Conservation (phyloP, 306 rosid species). For the Macrotyloma uniflorum region DNA sequence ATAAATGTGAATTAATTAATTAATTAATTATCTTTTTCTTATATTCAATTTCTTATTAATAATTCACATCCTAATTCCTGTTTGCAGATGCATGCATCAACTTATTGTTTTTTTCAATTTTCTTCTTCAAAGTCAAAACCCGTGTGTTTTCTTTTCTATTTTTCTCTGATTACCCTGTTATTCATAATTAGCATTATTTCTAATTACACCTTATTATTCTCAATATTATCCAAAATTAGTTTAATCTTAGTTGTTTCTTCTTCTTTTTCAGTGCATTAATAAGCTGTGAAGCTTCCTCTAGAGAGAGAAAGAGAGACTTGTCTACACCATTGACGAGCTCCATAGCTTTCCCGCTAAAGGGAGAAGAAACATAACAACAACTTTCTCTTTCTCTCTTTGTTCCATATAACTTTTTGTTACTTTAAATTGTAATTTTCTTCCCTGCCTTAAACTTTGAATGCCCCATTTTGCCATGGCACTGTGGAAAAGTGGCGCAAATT, state of each 20-base stretch:
- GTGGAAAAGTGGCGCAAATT: constrained; percentile 37
- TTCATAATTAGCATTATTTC: neutral
- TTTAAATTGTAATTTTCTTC: neutral
- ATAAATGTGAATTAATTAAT: too few species aligned
- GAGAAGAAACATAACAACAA: neutral
- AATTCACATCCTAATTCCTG: too few species aligned
- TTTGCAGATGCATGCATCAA: too few species aligned
- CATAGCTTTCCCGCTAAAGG: constrained; percentile 64
- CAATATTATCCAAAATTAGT: neutral
- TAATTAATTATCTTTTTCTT: too few species aligned
- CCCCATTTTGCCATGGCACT: constrained; percentile 13
- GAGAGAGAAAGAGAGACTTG: constrained; percentile 29
- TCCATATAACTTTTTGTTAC: neutral
- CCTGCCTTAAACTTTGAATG: neutral
- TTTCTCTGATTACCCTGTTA: neutral
- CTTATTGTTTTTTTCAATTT: too few species aligned
- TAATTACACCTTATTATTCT: neutral
- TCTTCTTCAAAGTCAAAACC: neutral
- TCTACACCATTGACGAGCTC: constrained; percentile 56
- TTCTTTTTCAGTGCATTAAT: constrained; percentile 9
- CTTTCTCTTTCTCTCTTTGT: neutral
- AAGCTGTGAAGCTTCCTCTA: constrained; percentile 36
- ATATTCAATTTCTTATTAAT: too few species aligned
- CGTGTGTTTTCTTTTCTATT: too few species aligned
- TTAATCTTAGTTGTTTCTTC: neutral